phyloP scores from a whole-genome alignment of 1,284 basidiomycete genomes.

The Heliocybe sulcata region DNA sequence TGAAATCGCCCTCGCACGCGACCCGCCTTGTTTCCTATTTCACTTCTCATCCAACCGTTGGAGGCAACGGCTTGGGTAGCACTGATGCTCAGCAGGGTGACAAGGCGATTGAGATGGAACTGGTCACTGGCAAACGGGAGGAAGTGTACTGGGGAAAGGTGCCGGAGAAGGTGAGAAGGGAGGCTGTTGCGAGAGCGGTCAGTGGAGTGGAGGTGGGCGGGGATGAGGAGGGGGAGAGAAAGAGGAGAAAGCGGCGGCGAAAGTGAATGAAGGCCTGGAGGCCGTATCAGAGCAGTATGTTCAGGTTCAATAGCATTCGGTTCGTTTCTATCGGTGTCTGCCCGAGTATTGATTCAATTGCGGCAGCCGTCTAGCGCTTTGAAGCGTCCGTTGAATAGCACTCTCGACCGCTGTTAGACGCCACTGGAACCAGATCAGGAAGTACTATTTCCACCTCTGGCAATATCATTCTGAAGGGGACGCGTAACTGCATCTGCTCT shows the following conservation, averaged over 20 bases:
- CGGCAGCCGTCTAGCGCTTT: no score
- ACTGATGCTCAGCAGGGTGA: neutral
- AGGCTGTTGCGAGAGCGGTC: slow-evolving; percentile 39
- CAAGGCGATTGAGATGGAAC: slow-evolving; percentile 36
- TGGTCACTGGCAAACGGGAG: slow-evolving; percentile 56
- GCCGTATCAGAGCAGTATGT: neutral
- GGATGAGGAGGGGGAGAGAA: neutral
- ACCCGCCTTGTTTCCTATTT: neutral
- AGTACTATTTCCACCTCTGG: no score
- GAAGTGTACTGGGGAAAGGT: slow-evolving; percentile 73
- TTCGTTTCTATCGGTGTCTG: no score
- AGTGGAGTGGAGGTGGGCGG: neutral
- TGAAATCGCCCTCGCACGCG: neutral
- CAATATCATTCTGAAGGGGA: no score
- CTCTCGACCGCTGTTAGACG: no score
- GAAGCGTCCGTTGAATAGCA: no score
- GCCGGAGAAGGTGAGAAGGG: slow-evolving; percentile 57
- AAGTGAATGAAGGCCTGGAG: neutral
- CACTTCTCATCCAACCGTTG: neutral
- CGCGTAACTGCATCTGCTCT: no score
- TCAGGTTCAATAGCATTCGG: no score
- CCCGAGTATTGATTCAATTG: no score
- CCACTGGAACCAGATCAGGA: no score
- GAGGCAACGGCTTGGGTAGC: neutral
- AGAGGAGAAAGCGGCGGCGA: neutral